Conservation (phyloP, 2,329 filamentous ascomycete genomes). For the Leptoxyphium fumago region DNA sequence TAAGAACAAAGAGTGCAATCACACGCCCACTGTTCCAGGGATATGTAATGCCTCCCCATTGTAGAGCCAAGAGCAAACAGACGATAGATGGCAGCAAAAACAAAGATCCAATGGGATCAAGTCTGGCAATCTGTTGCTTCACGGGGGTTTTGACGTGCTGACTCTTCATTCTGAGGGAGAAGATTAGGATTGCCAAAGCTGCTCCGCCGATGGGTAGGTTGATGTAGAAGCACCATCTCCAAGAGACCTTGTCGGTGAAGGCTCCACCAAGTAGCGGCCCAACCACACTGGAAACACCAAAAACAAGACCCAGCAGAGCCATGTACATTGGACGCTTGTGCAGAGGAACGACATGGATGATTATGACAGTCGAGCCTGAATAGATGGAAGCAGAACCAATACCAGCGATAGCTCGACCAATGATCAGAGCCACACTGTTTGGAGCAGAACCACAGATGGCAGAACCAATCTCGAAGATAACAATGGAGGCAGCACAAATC, state of each 20-base stretch:
- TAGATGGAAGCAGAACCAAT: slow-evolving; percentile 38
- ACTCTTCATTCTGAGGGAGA: slow-evolving; percentile 1
- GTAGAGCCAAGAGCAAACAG: slow-evolving; percentile 29
- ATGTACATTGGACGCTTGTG: slow-evolving; percentile 7
- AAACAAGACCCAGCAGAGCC: slow-evolving; percentile 24
- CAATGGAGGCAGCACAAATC: slow-evolving; percentile 24
- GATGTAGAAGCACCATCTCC: slow-evolving; percentile 32
- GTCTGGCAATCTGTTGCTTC: slow-evolving; percentile 18
- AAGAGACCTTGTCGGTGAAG: slow-evolving; percentile 31
- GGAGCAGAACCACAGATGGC: slow-evolving; percentile 35
- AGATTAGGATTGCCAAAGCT: slow-evolving; percentile 13
- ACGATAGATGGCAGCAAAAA: slow-evolving; percentile 24
- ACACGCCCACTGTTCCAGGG: slow-evolving; percentile 24
- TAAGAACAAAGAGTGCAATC: slow-evolving; percentile 26
- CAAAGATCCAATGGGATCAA: slow-evolving; percentile 27
- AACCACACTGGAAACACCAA: slow-evolving; percentile 29
- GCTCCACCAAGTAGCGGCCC: slow-evolving; percentile 39
- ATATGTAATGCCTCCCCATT: slow-evolving; percentile 32
- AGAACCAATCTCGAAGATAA: slow-evolving; percentile 31
- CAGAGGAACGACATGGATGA: slow-evolving; percentile 7
- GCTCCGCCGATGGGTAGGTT: slow-evolving; percentile 32
- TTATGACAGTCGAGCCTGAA: slow-evolving; percentile 21
- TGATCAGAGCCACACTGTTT: slow-evolving; percentile 36
- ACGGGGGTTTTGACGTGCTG: background rate
- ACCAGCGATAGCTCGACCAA: slow-evolving; percentile 39